Evolutionary conservation across 177 flowering plant species (phyloP).

Genomic region (Vitis hybrid): DNA sequence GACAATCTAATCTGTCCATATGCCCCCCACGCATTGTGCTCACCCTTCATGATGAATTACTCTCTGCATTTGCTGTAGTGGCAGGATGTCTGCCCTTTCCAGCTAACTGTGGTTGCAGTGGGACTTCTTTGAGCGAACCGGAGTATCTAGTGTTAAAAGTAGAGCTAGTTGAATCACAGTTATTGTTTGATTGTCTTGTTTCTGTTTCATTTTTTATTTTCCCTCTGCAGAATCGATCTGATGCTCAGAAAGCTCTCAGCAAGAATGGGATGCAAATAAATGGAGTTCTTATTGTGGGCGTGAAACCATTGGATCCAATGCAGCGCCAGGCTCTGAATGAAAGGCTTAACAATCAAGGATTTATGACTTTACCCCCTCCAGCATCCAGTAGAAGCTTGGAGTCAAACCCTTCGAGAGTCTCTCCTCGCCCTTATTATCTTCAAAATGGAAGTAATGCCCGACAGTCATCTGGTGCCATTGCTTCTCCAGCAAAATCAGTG

Average conservation of each 20-base stretch:
- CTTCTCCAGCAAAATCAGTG: slow-evolving; percentile 79
- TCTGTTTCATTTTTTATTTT: not conserved
- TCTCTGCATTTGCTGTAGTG: not conserved
- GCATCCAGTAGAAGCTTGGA: slow-evolving; percentile 44
- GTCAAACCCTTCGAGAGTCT: slow-evolving; percentile 26
- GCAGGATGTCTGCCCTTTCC: not conserved
- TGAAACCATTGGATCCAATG: slow-evolving; percentile 80
- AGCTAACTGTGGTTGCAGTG: not conserved
- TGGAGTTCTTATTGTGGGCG: slow-evolving; percentile 86
- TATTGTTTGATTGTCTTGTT: slow-evolving; percentile 11
- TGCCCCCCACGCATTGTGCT: not conserved
- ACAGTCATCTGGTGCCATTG: slow-evolving; percentile 71
- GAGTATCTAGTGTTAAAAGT: not conserved
- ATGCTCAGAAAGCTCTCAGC: slow-evolving; percentile 85
- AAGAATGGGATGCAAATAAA: slow-evolving; percentile 87
- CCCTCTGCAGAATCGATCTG: slow-evolving; percentile 64
- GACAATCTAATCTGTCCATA: not conserved
- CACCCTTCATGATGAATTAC: not conserved
- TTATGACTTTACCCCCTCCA: slow-evolving; percentile 66
- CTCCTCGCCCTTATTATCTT: slow-evolving; percentile 55
- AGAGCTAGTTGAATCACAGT: not conserved
- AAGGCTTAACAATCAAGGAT: slow-evolving; percentile 63
- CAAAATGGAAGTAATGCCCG: slow-evolving; percentile 46
- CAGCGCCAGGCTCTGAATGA: slow-evolving; percentile 69
- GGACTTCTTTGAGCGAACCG: not conserved